Evolutionary conservation across 805 yeast species (phyloP).

Genomic region (Saccharomycopsis amapae): DNA sequence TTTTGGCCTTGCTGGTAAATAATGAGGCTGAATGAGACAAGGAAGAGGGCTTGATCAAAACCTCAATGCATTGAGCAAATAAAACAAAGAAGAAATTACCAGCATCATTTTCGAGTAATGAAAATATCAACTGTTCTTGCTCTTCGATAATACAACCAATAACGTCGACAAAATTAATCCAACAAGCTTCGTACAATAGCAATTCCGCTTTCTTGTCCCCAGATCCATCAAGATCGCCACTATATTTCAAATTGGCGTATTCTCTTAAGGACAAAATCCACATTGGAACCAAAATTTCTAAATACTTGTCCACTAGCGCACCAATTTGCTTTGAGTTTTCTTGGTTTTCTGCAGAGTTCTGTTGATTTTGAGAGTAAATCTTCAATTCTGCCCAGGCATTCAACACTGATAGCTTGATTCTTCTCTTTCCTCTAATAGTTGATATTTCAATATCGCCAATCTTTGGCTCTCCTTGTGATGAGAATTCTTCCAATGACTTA

Average conservation of each 20-base stretch:
- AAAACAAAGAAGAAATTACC: conserved; percentile 68
- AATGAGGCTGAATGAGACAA: conserved; percentile 1
- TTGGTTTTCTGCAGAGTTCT: conserved; percentile 23
- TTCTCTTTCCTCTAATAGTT: conserved; percentile 40
- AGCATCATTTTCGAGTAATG: conserved; percentile 48
- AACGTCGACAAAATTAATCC: conserved; percentile 76
- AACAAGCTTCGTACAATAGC: conserved; percentile 44
- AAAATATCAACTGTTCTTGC: conserved; percentile 38
- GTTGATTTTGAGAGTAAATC: conserved; percentile 25
- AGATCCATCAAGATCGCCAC: conserved; percentile 26
- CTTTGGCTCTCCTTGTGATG: conserved; percentile 30
- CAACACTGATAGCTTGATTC: conserved; percentile 52
- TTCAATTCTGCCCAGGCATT: conserved; percentile 70
- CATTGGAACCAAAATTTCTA: conserved; percentile 55
- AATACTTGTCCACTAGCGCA: conserved; percentile 47
- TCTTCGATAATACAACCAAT: conserved; percentile 56
- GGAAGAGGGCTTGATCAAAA: conserved; percentile 43
- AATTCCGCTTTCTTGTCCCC: conserved; percentile 29
- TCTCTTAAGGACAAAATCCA: conserved; percentile 79
- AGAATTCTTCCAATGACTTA: conserved; percentile 53
- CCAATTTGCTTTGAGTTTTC: conserved; percentile 38
- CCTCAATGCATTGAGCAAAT: conserved; percentile 78
- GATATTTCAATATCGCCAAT: conserved; percentile 50
- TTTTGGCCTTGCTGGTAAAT: conserved; percentile 23
- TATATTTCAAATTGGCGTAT: conserved; percentile 58